Evolutionary conservation across 2,329 filamentous ascomycete species (phyloP), one percentile per base, ranked within the genome.

Genomic region (Huntiella savannae): DNA sequence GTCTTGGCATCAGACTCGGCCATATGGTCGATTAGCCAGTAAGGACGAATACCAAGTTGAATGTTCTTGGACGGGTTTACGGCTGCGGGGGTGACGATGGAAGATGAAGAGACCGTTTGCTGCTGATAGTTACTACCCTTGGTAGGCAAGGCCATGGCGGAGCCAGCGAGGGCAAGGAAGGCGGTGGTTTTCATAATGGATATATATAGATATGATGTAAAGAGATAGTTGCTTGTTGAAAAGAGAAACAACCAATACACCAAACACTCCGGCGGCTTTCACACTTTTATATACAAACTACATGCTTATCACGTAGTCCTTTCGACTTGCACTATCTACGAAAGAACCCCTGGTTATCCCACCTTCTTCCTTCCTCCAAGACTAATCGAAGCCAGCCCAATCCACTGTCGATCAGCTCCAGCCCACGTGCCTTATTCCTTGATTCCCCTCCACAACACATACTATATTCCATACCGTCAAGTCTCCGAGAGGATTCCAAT

Each of bases 11-110:
- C 62, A 8, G 73, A 63, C 2, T 71, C 67, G 40, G 28, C n/a
- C 73, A 82, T 76, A 54, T 74, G 65, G 54, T 75, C 64, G 52
- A 80, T 61, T 5, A 82, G 67, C 58, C 70, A 82, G 59, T 73
- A 76, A 0, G 77, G 77, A 7, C 77, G 68, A 2, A 75, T 73
- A 5, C 75, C 77, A 3, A 79, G 62, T 44, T 77, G 69, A 49
- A 79, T 66, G 51, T 63, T 63, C 50, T 58, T 63, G 53, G 69
- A 59, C 34, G 62, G 59, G 51, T 58, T 33, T 12, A 19, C 36
- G 33, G 39, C 45, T 4, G 42, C 33, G 12, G 10, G 11, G 12
- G 33, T 28, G 12, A 40, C 33, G 15, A 33, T 10, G 6, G 22
- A 13, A 6, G 44, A 37, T 13, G 10, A 40, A 38, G 33, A 35